Evolutionary conservation across 1,139 yeast species (phyloP).

Genomic region (Magnusiomyces tetraspermus): DNA sequence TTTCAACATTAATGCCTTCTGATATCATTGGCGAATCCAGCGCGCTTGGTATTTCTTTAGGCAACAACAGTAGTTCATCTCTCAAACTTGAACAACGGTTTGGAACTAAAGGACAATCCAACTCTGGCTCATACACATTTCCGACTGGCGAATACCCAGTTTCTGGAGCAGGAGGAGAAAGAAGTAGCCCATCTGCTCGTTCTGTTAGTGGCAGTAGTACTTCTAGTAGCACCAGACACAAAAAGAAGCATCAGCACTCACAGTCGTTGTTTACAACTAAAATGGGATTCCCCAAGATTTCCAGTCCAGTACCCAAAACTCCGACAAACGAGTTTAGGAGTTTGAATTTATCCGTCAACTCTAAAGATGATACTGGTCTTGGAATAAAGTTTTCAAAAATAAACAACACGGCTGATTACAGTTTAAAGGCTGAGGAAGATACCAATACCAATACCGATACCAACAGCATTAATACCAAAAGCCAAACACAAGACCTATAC

Average conservation of each 20-base stretch:
- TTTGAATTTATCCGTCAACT: background rate
- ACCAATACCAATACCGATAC: background rate
- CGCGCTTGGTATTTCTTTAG: background rate
- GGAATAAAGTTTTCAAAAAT: background rate
- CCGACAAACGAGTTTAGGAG: background rate
- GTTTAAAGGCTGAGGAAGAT: background rate
- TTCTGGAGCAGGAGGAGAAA: no score
- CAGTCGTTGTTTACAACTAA: background rate
- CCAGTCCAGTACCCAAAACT: background rate
- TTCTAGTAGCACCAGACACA: background rate
- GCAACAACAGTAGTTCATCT: background rate
- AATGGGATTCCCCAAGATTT: background rate
- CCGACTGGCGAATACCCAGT: background rate
- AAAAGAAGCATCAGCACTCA: background rate
- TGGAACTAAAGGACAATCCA: background rate
- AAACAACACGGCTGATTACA: background rate
- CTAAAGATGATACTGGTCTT: background rate
- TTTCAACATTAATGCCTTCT: background rate
- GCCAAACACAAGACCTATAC: no score
- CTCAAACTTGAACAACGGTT: background rate
- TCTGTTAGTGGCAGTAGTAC: background rate
- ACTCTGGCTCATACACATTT: background rate
- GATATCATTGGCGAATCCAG: background rate
- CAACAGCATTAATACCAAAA: background rate
- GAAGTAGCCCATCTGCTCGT: no score